Conservation (phyloP, 805 yeast species). For the Suhomyces sp. region DNA sequence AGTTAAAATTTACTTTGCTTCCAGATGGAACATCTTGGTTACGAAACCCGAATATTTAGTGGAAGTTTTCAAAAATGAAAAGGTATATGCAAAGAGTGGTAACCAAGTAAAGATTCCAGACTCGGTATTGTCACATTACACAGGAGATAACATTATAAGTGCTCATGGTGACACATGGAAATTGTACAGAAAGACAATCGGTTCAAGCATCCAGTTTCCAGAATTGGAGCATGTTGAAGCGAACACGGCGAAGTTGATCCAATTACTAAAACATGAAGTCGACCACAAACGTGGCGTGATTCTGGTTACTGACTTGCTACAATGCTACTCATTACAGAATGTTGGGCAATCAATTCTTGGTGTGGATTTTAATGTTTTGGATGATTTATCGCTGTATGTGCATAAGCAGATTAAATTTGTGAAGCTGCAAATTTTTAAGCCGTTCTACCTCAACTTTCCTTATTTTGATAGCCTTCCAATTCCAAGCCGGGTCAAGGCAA, state of each 20-base stretch:
- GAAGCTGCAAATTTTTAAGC: conserved; percentile 54
- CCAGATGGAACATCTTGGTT: conserved; percentile 59
- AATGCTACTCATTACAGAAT: conserved; percentile 48
- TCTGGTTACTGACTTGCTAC: conserved; percentile 42
- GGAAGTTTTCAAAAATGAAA: conserved; percentile 49
- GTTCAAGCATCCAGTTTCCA: conserved; percentile 52
- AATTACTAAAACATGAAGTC: not conserved
- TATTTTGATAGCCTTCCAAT: conserved; percentile 49
- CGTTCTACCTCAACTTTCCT: conserved; percentile 57
- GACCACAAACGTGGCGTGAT: conserved; percentile 9
- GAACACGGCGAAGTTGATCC: conserved; percentile 28
- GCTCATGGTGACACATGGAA: conserved; percentile 57
- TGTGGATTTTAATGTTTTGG: conserved; percentile 43
- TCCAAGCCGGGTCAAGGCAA: conserved; percentile 45
- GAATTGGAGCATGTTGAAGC: conserved; percentile 33
- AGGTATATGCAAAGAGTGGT: conserved; percentile 56
- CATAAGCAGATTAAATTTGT: conserved; percentile 43
- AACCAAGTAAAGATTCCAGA: conserved; percentile 58
- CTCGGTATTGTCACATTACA: conserved; percentile 52
- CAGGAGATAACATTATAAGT: conserved; percentile 62
- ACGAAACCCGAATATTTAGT: conserved; percentile 47
- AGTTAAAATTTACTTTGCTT: conserved; percentile 58
- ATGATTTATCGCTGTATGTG: conserved; percentile 26
- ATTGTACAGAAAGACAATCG: conserved; percentile 43
- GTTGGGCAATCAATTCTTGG: conserved; percentile 53